Percentiles rank a stretch among this genome's conserved stretches.
Conservation (phyloP, 1,284 basidiomycete species). For the Ganoderma meredithae region DNA sequence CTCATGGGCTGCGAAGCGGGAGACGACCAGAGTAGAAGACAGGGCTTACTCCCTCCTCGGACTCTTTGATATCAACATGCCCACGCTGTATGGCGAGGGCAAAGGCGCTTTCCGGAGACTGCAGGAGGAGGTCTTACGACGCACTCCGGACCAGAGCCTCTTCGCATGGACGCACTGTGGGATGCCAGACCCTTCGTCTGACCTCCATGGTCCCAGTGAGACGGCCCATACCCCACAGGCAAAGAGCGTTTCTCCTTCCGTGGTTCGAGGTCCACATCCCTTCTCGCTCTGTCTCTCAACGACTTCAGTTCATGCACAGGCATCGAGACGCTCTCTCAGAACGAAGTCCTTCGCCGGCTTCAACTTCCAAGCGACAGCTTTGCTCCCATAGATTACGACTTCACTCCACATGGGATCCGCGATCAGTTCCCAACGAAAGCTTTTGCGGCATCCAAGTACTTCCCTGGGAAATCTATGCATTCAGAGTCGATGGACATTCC, state of each 20-base stretch:
- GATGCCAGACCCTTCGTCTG: background rate
- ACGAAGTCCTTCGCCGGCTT: background rate
- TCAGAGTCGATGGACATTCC: background rate
- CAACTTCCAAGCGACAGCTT: background rate
- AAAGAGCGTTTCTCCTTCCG: too few species aligned
- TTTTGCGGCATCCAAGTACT: background rate
- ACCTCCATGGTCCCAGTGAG: background rate
- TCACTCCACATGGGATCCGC: background rate
- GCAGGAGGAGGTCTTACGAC: constrained; percentile 1
- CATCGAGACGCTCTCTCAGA: background rate
- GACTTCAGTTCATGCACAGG: background rate
- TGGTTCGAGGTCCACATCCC: too few species aligned
- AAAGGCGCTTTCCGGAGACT: background rate
- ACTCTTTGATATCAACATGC: background rate
- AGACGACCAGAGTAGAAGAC: background rate
- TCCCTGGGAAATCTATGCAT: background rate
- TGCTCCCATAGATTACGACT: background rate
- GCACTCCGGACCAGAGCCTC: constrained; percentile 3
- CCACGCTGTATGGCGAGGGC: background rate
- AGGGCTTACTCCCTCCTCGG: background rate
- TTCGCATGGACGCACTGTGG: background rate
- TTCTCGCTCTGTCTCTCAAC: background rate
- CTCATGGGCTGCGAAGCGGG: background rate
- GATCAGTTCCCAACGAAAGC: background rate
- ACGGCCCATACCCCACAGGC: background rate